phyloP scores from a whole-genome alignment of 2,329 filamentous ascomycete species.

The Phyllosticta ampelicida region DNA sequence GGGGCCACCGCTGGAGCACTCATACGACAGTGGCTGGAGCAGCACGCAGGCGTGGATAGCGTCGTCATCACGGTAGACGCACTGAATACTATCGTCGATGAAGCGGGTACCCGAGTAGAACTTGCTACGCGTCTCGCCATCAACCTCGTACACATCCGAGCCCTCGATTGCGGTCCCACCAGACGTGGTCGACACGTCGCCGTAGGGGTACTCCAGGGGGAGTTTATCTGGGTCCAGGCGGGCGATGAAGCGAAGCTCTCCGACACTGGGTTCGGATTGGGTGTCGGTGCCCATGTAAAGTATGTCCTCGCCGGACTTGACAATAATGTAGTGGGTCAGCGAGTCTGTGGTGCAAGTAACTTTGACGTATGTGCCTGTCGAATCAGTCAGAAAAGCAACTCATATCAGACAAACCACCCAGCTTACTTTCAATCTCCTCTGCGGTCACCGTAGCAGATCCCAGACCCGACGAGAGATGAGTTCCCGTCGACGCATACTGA shows the following conservation, averaged over 20 bases:
- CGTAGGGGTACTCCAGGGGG: slow-evolving; percentile 27
- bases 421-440: slow-evolving; percentile 20
- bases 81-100: slow-evolving; percentile 56
- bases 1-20: slow-evolving; percentile 54
- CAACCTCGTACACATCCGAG: slow-evolving; percentile 42
- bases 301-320: slow-evolving; percentile 48
- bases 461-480: slow-evolving; percentile 50
- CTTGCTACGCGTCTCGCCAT: slow-evolving; percentile 55
- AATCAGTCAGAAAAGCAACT: slow-evolving; percentile 4
- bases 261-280: slow-evolving; percentile 32
- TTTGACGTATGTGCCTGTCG: slow-evolving; percentile 41
- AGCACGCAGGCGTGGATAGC: slow-evolving; percentile 51
- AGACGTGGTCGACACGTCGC: slow-evolving; percentile 43
- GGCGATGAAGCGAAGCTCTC: slow-evolving; percentile 54
- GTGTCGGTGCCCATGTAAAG: slow-evolving; percentile 50
- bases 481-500: slow-evolving; percentile 42
- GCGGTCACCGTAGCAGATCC: slow-evolving; percentile 47
- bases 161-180: slow-evolving; percentile 47
- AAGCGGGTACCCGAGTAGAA: slow-evolving; percentile 61
- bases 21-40: slow-evolving; percentile 44
- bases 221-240: slow-evolving; percentile 41
- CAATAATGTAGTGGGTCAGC: slow-evolving; percentile 55
- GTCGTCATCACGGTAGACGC: slow-evolving; percentile 42
- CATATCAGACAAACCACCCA: slow-evolving; percentile 6
- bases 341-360: slow-evolving; percentile 49